These are phyloP conservation scores for Apiotrichum gracile DNA, from an alignment of 1,284 basidiomycete genomes.

Conservation along the genomic window DNA sequence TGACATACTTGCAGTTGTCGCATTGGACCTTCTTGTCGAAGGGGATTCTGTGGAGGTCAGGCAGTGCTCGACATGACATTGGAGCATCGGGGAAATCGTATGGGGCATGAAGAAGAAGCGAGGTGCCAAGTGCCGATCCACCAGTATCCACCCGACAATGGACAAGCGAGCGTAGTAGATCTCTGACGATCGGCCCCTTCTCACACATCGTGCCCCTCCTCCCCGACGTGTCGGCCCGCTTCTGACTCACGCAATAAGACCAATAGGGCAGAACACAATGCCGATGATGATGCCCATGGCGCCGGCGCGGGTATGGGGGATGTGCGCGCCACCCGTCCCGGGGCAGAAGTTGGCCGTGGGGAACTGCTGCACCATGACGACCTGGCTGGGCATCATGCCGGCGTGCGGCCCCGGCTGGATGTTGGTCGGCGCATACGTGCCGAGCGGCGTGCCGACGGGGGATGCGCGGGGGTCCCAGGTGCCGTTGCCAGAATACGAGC, in stretches of 20 bases:
- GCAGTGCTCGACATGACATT: not conserved
- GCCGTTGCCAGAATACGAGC: too few species aligned
- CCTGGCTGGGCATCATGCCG: not conserved
- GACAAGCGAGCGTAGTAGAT: too few species aligned
- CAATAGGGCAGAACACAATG: not conserved
- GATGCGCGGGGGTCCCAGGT: too few species aligned
- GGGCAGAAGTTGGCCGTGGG: not conserved
- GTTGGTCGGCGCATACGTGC: too few species aligned
- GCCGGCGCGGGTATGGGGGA: not conserved
- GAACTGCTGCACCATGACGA: not conserved
- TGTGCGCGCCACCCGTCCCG: not conserved
- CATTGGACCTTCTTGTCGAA: slow-evolving; percentile 1
- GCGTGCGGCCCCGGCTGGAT: not conserved
- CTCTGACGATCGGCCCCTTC: too few species aligned
- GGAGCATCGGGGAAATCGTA: not conserved
- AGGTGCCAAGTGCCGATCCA: not conserved
- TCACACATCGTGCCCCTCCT: not conserved
- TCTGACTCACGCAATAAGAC: slow-evolving; percentile 2
- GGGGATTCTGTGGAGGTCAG: not conserved
- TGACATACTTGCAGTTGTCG: not conserved
- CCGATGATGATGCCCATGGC: slow-evolving; percentile 1
- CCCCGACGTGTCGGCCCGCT: too few species aligned
- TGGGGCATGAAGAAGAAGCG: not conserved
- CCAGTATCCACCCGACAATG: too few species aligned
- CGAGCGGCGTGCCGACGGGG: too few species aligned